Evolutionary conservation across 306 rosid genomes (phyloP), one percentile per base, ranked within the genome.

Genomic region (Heteromeles arbutifolia): DNA sequence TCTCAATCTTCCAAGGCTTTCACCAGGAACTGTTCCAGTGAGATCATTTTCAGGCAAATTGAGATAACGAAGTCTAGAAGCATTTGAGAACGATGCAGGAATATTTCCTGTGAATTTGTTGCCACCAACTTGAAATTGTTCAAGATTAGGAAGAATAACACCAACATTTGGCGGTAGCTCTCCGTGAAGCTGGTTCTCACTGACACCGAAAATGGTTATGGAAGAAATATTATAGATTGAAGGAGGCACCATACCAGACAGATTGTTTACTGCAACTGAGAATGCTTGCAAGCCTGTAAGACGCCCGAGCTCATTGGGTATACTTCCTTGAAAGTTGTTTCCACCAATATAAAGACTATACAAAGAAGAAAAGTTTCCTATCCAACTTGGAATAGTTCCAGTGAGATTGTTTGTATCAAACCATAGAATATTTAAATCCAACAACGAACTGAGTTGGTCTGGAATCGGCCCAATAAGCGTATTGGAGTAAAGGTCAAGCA

Each of bases 201-300:
- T 0, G 18, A 87, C 6, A 32, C 67, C 3, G 59, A 75, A 52
- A 65, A 12, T 29, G 41, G 0, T 0, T 2, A 54, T 2, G 8
- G 25, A 21, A 54, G 61, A 54, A 19, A 54, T 19, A 1, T 54
- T 7, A 32, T 24, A 88, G 34, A 81, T 14, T 10, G 81, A 77
- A 26, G 67, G 13, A 70, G 87, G 87, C 50, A 85, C 37, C 28
- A 45, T 70, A 34, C 91, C 91, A 69, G 79, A 76, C 18, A 87
- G 39, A 21, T 57, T 26, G 65, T 87, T 87, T 21, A 22, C 74
- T 13, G 21, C 25, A 15, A 83, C 11, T 1, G 1, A 5, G 14
- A 85, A 53, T 11, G 0, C 0, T 2, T 54, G 11, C 61, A 54
- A 18, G 11, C 4, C 10, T 18, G 11, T 54, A 0, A 54, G 61